Evolutionary conservation across 1,284 basidiomycete genomes (phyloP), one percentile per base, ranked within the genome.

Genomic region (Tilletia caries): DNA sequence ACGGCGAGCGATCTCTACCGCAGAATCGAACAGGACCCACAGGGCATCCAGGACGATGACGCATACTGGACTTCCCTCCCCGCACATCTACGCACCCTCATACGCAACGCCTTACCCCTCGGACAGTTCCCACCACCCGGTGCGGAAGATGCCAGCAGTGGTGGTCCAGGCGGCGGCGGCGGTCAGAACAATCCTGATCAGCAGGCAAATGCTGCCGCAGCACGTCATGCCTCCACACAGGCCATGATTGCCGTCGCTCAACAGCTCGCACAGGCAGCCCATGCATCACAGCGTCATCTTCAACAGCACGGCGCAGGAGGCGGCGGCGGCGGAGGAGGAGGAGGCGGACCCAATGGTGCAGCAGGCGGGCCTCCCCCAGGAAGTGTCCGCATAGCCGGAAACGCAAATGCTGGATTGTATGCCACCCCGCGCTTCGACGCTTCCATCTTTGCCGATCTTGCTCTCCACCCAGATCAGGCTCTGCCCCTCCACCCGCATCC

Each of bases 41-140:
- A 77, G 41, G 79, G 80, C 13, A 76, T 82, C 29, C 78, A 76
- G 32, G 85, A 86, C 68, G 87, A 88, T 71, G 87, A 88, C 72
- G 85, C 86, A 5, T 88, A 88, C 79, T 88, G 87, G 87, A 86
- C 86, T 3, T 86, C 86, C 15, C 80, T 88, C 2, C 87, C 87
- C 0, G 83, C 86, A 12, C 87, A 88, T 78, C 82, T 88, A 23
- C 83, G 87, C 60, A 86, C 87, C 54, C 88, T 88, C 75, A 87
- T 88, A 62, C 83, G 86, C 67, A 87, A 87, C 68, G 87, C 87
- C 18, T 84, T 88, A 2, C 87, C 87, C 0, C 74, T 83, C 27
- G 80, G 79, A 34, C 80, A 81, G 50, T 76, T 82, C 52, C 78
- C 78, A 54, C 68, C 79, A 23, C 67, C 75, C 2, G 37, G 29